Percentiles rank a stretch among this genome's conserved stretches.
Conservation (phyloP, 2,329 filamentous ascomycete genomes). For the Verticillium nubilum region DNA sequence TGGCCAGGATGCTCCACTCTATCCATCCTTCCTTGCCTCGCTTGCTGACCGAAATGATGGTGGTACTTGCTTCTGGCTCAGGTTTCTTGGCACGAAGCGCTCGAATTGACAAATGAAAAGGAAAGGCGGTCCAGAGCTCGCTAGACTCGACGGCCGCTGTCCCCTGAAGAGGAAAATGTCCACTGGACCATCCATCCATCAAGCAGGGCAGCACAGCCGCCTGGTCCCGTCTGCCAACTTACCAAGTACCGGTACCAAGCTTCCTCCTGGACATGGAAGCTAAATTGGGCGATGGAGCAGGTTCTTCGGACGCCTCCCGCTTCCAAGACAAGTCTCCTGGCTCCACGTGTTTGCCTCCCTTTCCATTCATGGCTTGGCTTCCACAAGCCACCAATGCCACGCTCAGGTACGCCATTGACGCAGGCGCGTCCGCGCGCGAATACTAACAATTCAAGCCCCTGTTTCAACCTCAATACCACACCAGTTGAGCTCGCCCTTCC, state of each 20-base stretch:
- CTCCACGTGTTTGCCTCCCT: neutral
- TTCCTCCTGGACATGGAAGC: neutral
- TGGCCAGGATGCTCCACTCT: neutral
- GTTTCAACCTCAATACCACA: neutral
- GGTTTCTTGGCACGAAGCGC: neutral
- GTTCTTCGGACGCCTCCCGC: neutral
- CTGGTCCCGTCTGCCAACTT: neutral
- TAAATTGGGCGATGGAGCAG: neutral
- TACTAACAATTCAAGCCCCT: neutral
- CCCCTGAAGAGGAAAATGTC: neutral
- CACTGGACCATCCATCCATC: neutral
- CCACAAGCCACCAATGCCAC: neutral
- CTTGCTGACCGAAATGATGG: neutral
- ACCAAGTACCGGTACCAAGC: neutral
- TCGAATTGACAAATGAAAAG: neutral
- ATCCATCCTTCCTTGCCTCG: neutral
- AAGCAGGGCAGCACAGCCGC: neutral
- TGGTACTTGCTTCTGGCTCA: neutral
- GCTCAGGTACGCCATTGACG: neutral
- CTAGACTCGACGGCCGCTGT: neutral
- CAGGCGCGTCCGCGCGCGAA: neutral
- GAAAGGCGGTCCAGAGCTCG: neutral
- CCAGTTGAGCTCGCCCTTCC: neutral
- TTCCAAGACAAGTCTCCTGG: neutral
- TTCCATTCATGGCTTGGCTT: neutral